Percentiles rank a stretch among this genome's conserved stretches.
These are phyloP conservation scores for Phylloporus rhodoxanthus DNA, from an alignment of 768 basidiomycete genomes.

Conservation along the genomic window DNA sequence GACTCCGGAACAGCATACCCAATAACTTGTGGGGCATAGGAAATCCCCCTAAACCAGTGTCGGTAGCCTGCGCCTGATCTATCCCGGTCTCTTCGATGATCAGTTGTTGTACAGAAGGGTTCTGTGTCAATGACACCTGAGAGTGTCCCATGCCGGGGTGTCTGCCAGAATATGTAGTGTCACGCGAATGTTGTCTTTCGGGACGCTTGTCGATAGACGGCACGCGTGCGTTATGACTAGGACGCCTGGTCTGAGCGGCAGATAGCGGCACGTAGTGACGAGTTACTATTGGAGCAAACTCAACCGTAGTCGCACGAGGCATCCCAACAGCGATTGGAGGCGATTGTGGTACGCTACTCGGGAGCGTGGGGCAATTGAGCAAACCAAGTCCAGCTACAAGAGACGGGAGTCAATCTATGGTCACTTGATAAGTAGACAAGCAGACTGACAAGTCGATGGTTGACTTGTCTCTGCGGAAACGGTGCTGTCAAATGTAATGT, in stretches of 20 bases:
- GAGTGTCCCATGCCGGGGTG: constrained; percentile 7
- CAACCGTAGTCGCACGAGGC: constrained; percentile 44
- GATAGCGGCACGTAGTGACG: constrained; percentile 22
- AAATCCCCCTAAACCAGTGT: constrained; percentile 64
- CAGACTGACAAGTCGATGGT: constrained; percentile 8
- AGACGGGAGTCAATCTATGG: background rate
- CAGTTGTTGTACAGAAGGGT: constrained; percentile 12
- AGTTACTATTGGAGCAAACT: constrained; percentile 41
- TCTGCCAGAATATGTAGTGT: constrained; percentile 13
- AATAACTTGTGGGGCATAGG: constrained; percentile 62
- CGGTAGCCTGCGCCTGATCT: constrained; percentile 23
- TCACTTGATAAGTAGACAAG: background rate
- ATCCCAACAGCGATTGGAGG: constrained; percentile 14
- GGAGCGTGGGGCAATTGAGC: constrained; percentile 1
- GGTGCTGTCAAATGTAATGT: constrained; percentile 33
- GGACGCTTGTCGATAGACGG: constrained; percentile 3
- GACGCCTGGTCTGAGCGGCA: constrained; percentile 25
- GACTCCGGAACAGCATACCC: constrained; percentile 40
- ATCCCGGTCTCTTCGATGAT: constrained; percentile 12
- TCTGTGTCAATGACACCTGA: constrained; percentile 12
- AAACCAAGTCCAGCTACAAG: constrained; percentile 9
- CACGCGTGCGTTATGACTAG: constrained; percentile 13
- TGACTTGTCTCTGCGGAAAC: constrained; percentile 12
- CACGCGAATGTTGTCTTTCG: constrained; percentile 6
- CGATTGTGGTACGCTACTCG: constrained; percentile 2